Base-by-base conservation (phyloP, 2,329 filamentous ascomycete genomes). In the Colletotrichum sp. region DNA sequence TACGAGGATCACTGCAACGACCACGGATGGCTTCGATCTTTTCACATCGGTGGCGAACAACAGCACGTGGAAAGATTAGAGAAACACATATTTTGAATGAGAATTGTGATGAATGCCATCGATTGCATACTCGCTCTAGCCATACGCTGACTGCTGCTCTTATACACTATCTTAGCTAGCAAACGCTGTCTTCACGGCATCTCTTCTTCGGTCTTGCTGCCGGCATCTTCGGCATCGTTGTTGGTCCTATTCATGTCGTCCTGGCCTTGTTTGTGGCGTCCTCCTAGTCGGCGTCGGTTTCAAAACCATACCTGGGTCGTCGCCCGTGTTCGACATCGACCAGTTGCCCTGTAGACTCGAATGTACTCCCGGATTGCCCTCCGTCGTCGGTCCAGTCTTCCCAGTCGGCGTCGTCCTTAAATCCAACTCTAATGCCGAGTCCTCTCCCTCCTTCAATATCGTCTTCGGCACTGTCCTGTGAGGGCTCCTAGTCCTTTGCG, bases 401-500 rank as follows among this genome's bases (percentile, higher is more conserved):
- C 9, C 9, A 21, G 18, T 48, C 9, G 39, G 39, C 39, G 18
- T n/a, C 39, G 18, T 48, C 39, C 0, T n/a, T 48, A 3, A 12
- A 48, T 48, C 43, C 43, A 52, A 52, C 1, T 3, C n/a, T 52
- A 21, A 2, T 13, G 2, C 0, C n/a, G 43, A 12, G 0, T 1
- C 43, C 43, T 0, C 43, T 52, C n/a, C 4, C 43, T 2, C 2
- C 43, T 6, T 21, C 0, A 0, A 3, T 13, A 13, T 52, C n/a
- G n/a, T 52, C 43, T 21, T 1, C 0, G 43, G 43, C 10, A 0
- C 43, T 52, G 0, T 21, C 10, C 43, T 1, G 43, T 0, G 0
- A 24, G 43, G 43, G 43, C 43, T 52, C 0, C 1, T 52, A 1
- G 43, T 52, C 43, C 4, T 52, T 52, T 52, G 6, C 43, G 4